Evolutionary conservation across 805 yeast genomes (phyloP), one percentile per base, ranked within the genome.

Genomic region (Lipomyces kockii): DNA sequence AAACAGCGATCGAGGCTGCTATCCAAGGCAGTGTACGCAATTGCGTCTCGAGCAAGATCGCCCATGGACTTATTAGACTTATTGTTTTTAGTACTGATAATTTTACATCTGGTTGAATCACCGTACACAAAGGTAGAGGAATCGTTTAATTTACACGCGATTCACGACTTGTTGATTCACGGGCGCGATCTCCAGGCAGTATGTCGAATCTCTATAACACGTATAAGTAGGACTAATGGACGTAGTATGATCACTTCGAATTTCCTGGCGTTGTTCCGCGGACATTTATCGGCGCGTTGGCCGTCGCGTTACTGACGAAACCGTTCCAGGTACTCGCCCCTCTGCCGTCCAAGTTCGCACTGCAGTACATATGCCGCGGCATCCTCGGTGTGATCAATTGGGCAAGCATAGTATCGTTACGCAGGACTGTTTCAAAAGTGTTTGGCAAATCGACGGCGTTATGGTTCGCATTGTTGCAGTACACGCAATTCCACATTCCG

Each of bases 41-140:
- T 5, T 43, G 49, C 9, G 49, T n/a, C 49, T 17, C 22, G 52
- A 20, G 22, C 11, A 43, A n/a, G 20, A n/a, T 43, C 49, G 49
- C 49, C 55, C 25, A 59, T 75, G 55, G 77, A 75, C 57, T 63
- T 74, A 20, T 65, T 76, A 32, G 83, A 80, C 61, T 73, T 80
- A 7, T 65, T 80, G 5, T 76, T 89, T 17, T 68, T 89, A 25
- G 80, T 78, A 2, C 76, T 83, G 5, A 82, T 89, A 11, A 76
- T 82, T 1, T 78, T 78, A 58, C 87, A 88, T 75, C 72, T 89
- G 68, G 70, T 80, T 11, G 73, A 85, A 1, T 83, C 97, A 0
- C 98, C 97, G 0, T 91, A 80, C 78, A 89, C 98, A 1, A 94
- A 94, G 78, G 97, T 94, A 0, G 98, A 94, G 76, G 98, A 94